Base-by-base conservation (phyloP, 331 rosid genomes). In the Malus hybrid region DNA sequence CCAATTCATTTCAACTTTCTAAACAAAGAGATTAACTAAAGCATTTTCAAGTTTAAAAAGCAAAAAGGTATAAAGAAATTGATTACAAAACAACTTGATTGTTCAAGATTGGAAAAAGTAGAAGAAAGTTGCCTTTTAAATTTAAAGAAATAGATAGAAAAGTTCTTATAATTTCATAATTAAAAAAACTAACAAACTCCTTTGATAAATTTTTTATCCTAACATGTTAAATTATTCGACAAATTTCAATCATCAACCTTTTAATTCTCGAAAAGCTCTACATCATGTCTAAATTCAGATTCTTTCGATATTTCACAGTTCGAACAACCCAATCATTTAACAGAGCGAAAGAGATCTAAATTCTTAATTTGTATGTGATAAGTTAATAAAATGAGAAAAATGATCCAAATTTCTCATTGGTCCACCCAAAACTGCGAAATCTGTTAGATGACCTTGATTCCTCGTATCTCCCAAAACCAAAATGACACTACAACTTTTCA, bases 301-400 rank as follows among this genome's bases (percentile, higher is more conserved):
- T 36, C 3, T 8, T 0, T 8, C 0, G 2, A 3, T 9, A 39
- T 39, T 4, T 39, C 4, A 9, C 46, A 39, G 12, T 39, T 39
- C 0, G 0, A 39, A 1, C 3, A 39, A 39, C 0, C 13, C 1
- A 1, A 3, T 0, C 0, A 10, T 39, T 39, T 4, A 39, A 39
- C 46, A 39, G 1, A 39, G 1, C 4, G 12, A 39, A 0, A 42
- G 1, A 42, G 13, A 42, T 10, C 0, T 42, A 42, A 42, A 42
- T 0, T 42, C 13, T 3, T 42, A 42, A 42, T 42, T 42, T 42
- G 0, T 42, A 10, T 10, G 4, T 0, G 0, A 1, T 10, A 42
- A 42, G 5, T 0, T 42, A 42, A 42, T 10, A 3, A 42, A 42
- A 36, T 36, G 3, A 7, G 42, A 36, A 36, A 36, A 36, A 36